A percentile compares a stretch with the other conserved stretches of the same genome.
phyloP scores from a whole-genome alignment of 441 rosid genomes.

The Syzygium syzygioides region DNA sequence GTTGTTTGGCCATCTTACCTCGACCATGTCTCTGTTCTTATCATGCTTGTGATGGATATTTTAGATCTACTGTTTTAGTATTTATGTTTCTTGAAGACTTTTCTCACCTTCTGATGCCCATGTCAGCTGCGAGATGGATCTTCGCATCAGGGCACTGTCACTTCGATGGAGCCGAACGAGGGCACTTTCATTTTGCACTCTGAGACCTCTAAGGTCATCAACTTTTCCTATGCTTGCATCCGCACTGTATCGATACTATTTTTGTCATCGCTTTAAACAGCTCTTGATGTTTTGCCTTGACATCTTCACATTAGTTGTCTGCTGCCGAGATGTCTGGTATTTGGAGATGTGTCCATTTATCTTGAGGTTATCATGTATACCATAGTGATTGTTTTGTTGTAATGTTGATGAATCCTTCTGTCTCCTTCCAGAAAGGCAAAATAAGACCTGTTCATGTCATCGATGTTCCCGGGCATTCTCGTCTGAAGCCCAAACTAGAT shows the following conservation, averaged over 20 bases:
- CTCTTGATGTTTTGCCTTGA: neutral
- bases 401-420: neutral
- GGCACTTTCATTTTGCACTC: constrained; percentile 61
- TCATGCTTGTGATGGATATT: neutral
- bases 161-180: constrained; percentile 91
- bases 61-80: neutral
- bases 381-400: neutral
- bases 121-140: constrained; percentile 88
- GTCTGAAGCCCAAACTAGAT: constrained; percentile 71
- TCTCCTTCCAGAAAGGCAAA: constrained; percentile 48
- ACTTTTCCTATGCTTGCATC: constrained; percentile 10
- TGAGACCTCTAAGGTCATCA: constrained; percentile 53
- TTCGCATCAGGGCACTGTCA: constrained; percentile 70
- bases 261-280: neutral
- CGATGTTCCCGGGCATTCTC: constrained; percentile 94
- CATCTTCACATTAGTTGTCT: neutral
- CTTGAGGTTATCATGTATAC: neutral
- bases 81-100: neutral
- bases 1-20: neutral
- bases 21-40: neutral
- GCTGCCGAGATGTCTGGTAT: neutral
- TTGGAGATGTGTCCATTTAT: neutral
- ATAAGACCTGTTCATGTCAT: constrained; percentile 70
- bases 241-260: neutral
- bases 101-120: constrained; percentile 12